Conservation (phyloP, 2,329 filamentous ascomycete species). For the Mariannaea sp. region DNA sequence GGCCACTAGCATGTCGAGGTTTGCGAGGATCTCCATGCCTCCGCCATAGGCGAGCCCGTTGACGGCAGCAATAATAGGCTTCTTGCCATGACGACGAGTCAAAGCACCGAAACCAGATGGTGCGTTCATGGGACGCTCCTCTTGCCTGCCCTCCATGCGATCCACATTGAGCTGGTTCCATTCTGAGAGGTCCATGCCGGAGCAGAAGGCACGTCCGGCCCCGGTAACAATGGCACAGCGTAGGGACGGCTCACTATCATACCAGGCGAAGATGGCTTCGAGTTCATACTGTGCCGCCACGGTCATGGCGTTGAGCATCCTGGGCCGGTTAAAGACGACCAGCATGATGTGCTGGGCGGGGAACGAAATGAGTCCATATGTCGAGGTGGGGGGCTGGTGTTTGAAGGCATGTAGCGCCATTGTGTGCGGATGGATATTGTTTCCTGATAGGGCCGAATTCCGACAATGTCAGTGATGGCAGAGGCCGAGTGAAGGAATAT, state of each 20-base stretch:
- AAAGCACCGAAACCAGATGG: slow-evolving; percentile 66
- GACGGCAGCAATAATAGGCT: slow-evolving; percentile 77
- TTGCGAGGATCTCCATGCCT: slow-evolving; percentile 76
- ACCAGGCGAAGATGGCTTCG: slow-evolving; percentile 60
- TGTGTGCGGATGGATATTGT: no score
- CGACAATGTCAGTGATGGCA: slow-evolving; percentile 41
- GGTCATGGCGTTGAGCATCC: slow-evolving; percentile 34
- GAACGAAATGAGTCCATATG: slow-evolving; percentile 33
- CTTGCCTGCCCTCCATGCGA: slow-evolving; percentile 26
- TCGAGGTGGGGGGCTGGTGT: slow-evolving; percentile 26
- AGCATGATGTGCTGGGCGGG: slow-evolving; percentile 34
- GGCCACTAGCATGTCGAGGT: slow-evolving; percentile 74
- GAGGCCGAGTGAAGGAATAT: slow-evolving; percentile 64
- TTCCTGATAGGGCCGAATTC: no score
- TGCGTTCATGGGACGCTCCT: slow-evolving; percentile 35
- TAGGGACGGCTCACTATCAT: slow-evolving; percentile 64
- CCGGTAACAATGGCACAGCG: slow-evolving; percentile 69
- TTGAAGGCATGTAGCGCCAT: slow-evolving; percentile 30
- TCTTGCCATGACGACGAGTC: slow-evolving; percentile 68
- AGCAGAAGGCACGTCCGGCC: slow-evolving; percentile 67
- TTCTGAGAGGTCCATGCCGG: slow-evolving; percentile 66
- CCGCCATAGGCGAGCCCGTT: slow-evolving; percentile 77
- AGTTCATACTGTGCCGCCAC: slow-evolving; percentile 41
- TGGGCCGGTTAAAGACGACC: slow-evolving; percentile 33
- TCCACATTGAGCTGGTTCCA: slow-evolving; percentile 35